These are phyloP conservation scores for Juglanconis sp. DNA, from an alignment of 2,329 filamentous ascomycete species.

Conservation along the genomic window DNA sequence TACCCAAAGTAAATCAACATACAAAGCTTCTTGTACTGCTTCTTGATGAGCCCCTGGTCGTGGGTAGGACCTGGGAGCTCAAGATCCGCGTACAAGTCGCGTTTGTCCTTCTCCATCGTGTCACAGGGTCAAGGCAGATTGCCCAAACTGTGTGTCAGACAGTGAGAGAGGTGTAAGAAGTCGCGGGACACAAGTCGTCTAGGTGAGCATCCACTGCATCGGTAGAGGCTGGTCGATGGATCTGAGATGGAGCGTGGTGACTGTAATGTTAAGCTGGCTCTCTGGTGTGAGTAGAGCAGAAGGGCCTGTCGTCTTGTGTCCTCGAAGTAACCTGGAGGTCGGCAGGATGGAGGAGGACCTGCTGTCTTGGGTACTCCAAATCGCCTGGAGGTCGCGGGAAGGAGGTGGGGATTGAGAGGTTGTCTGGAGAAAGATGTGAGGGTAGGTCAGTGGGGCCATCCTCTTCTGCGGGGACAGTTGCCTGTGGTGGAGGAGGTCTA, in stretches of 20 bases:
- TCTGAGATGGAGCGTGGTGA: neutral
- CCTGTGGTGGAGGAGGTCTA: neutral
- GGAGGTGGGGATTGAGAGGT: neutral
- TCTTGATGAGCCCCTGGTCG: slow-evolving; percentile 74
- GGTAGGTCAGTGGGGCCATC: neutral
- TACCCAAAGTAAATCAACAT: slow-evolving; percentile 14
- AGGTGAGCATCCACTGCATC: neutral
- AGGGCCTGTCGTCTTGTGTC: neutral
- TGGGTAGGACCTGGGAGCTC: slow-evolving; percentile 63
- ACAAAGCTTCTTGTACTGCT: slow-evolving; percentile 82
- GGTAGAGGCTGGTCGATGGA: neutral
- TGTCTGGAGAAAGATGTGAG: neutral
- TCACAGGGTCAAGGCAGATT: slow-evolving; percentile 29
- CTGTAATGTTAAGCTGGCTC: neutral
- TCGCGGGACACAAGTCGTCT: neutral
- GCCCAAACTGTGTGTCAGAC: neutral
- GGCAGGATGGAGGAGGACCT: neutral
- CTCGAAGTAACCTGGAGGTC: neutral
- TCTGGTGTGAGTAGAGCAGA: neutral
- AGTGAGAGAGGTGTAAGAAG: neutral
- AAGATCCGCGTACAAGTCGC: slow-evolving; percentile 84
- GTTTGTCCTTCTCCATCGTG: slow-evolving; percentile 68
- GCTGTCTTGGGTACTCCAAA: neutral
- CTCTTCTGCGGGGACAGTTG: neutral
- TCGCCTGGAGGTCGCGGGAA: neutral